phyloP scores from a whole-genome alignment of 2,329 filamentous ascomycete species.

The Aureobasidium leucospermi region DNA sequence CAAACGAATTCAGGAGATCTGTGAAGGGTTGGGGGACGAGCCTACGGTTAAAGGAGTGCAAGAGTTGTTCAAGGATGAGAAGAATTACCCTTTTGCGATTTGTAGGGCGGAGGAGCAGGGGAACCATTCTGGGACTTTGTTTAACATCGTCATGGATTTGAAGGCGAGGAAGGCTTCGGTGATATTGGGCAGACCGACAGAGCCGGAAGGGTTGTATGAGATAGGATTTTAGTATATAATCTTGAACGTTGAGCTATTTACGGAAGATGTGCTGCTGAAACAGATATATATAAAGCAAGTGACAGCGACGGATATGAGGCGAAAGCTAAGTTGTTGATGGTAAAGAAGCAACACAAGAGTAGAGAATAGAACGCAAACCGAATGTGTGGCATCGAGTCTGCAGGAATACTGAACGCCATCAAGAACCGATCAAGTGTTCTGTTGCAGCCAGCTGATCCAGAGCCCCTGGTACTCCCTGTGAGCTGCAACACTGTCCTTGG shows the following conservation, averaged over 20 bases:
- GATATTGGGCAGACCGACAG: conserved; percentile 26
- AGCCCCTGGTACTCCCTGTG: background rate
- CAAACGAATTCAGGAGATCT: conserved; percentile 30
- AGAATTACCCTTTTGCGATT: conserved; percentile 31
- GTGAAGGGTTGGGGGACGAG: conserved; percentile 16
- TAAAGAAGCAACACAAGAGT: background rate
- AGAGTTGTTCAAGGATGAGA: conserved; percentile 35
- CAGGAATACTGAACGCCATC: too few species aligned
- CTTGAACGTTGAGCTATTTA: background rate
- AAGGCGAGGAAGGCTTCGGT: conserved; percentile 23
- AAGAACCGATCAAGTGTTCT: background rate
- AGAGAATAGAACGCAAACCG: background rate
- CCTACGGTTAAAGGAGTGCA: conserved; percentile 18
- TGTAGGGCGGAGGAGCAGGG: conserved; percentile 25
- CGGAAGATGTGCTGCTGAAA: background rate
- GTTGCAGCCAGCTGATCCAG: background rate
- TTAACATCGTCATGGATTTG: conserved; percentile 34
- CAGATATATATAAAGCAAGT: background rate
- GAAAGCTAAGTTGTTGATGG: background rate
- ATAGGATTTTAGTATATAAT: conserved; percentile 16
- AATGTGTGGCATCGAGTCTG: too few species aligned
- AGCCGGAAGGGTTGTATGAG: conserved; percentile 23
- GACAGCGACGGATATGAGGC: background rate
- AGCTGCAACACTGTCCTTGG: background rate
- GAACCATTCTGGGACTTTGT: conserved; percentile 26